phyloP scores from a whole-genome alignment of 352 stramenopile genomes.

The Albugo candida region DNA sequence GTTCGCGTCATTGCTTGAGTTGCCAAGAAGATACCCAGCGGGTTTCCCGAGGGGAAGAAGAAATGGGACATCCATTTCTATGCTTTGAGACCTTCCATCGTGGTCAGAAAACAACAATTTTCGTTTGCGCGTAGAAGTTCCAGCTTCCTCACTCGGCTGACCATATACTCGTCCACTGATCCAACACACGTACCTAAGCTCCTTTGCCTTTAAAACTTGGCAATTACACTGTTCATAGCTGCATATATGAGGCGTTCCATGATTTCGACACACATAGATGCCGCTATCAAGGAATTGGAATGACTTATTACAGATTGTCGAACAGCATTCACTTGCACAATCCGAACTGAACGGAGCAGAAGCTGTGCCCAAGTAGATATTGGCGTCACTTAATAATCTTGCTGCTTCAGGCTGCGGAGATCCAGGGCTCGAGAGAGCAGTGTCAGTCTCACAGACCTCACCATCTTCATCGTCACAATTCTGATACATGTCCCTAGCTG shows the following conservation, averaged over 20 bases:
- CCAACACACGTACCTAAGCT: slow-evolving; percentile 45
- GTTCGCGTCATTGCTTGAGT: not conserved
- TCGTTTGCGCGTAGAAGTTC: slow-evolving; percentile 37
- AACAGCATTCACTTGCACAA: slow-evolving; percentile 20
- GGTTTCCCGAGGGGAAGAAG: slow-evolving; percentile 39
- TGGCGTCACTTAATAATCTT: slow-evolving; percentile 6
- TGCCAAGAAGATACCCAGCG: slow-evolving; percentile 35
- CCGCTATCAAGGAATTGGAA: slow-evolving; percentile 61
- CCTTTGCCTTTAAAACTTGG: slow-evolving; percentile 18
- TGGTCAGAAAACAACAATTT: slow-evolving; percentile 33
- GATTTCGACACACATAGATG: slow-evolving; percentile 41
- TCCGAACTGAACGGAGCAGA: slow-evolving; percentile 30
- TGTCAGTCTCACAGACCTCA: too few relatives aligned
- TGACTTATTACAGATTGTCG: slow-evolving; percentile 12
- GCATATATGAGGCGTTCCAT: slow-evolving; percentile 51
- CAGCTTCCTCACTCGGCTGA: slow-evolving; percentile 28
- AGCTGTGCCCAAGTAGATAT: slow-evolving; percentile 42
- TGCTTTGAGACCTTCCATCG: slow-evolving; percentile 21
- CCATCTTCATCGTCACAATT: too few relatives aligned
- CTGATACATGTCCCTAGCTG: too few relatives aligned
- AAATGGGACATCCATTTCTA: slow-evolving; percentile 62
- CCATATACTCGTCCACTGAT: slow-evolving; percentile 43
- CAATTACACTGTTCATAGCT: slow-evolving; percentile 54
- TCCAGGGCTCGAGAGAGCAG: too few relatives aligned
- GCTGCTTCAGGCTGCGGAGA: too few relatives aligned